phyloP scores from a whole-genome alignment of 2,329 filamentous ascomycete species.

The Aspergillus proliferans region DNA sequence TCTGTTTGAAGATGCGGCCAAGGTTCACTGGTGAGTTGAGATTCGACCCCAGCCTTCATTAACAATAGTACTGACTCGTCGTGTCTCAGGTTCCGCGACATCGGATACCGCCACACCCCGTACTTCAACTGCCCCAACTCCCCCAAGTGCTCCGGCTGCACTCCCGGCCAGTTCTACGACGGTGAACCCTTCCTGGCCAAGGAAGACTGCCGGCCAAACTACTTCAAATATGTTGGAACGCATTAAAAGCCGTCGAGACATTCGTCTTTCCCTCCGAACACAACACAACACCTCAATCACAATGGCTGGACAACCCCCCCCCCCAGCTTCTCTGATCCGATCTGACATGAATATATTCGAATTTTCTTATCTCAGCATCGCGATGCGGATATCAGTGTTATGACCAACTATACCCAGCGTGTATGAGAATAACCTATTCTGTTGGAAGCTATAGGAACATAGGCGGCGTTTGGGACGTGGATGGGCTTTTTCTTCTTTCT shows the following conservation, averaged over 20 bases:
- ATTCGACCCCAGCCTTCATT: background rate
- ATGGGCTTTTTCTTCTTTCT: slow-evolving; percentile 5
- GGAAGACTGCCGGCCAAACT: slow-evolving; percentile 91
- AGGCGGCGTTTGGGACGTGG: slow-evolving; percentile 13
- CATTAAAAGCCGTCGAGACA: slow-evolving; percentile 43
- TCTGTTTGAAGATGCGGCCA: slow-evolving; percentile 81
- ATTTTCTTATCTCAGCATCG: background rate
- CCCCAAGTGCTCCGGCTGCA: slow-evolving; percentile 83
- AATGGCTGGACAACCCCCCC: too few relatives aligned
- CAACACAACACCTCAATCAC: too few relatives aligned
- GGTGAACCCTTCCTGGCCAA: slow-evolving; percentile 77
- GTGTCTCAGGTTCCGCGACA: slow-evolving; percentile 85
- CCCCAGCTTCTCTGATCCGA: too few relatives aligned
- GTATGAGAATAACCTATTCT: slow-evolving; percentile 9
- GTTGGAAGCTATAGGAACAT: slow-evolving; percentile 7
- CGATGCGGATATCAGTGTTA: slow-evolving; percentile 1
- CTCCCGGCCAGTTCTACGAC: slow-evolving; percentile 80
- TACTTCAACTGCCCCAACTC: slow-evolving; percentile 99
- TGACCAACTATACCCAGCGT: slow-evolving; percentile 11
- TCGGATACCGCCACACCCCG: slow-evolving; percentile 95
- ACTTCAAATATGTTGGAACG: slow-evolving; percentile 92
- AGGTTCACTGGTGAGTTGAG: slow-evolving; percentile 76
- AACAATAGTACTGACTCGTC: background rate
- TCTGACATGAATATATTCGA: background rate
- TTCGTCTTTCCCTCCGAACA: background rate